Evolutionary conservation across 2,329 filamentous ascomycete genomes (phyloP).

Genomic region (Myriangium duriaei): DNA sequence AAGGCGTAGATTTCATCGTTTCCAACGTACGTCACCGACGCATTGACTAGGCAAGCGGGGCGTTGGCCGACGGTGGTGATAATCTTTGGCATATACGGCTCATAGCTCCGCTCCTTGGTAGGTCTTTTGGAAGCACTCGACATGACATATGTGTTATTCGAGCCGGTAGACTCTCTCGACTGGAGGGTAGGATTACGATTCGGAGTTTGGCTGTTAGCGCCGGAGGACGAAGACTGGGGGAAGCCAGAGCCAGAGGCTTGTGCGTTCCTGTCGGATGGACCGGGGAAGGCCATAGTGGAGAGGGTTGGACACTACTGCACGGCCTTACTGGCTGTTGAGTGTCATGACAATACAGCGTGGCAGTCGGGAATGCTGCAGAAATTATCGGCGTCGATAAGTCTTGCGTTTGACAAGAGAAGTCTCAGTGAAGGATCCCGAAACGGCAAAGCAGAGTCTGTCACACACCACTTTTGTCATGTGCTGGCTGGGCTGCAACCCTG

Average conservation of each 20-base stretch:
- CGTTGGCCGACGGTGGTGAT: conserved; percentile 49
- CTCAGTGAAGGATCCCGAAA: no score
- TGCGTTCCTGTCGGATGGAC: not conserved
- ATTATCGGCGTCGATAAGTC: not conserved
- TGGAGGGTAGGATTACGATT: conserved; percentile 10
- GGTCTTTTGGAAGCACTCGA: conserved; percentile 66
- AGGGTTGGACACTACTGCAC: conserved; percentile 1
- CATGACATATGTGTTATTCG: conserved; percentile 78
- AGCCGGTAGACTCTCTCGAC: conserved; percentile 25
- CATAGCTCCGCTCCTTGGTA: conserved; percentile 42
- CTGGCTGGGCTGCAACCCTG: not conserved
- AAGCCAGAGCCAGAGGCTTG: not conserved
- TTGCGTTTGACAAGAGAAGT: no score
- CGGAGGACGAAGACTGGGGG: not conserved
- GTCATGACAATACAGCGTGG: no score
- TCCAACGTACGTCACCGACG: conserved; percentile 95
- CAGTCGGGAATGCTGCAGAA: not conserved
- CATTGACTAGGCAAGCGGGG: conserved; percentile 91
- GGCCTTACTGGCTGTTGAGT: not conserved
- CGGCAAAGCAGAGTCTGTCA: no score
- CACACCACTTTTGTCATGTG: no score
- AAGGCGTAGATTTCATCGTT: conserved; percentile 98
- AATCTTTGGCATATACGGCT: conserved; percentile 75
- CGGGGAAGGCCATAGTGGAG: conserved; percentile 3
- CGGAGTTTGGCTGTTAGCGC: not conserved